Base-by-base conservation (phyloP, 768 basidiomycete species). In the Rhizopogon vulgaris region DNA sequence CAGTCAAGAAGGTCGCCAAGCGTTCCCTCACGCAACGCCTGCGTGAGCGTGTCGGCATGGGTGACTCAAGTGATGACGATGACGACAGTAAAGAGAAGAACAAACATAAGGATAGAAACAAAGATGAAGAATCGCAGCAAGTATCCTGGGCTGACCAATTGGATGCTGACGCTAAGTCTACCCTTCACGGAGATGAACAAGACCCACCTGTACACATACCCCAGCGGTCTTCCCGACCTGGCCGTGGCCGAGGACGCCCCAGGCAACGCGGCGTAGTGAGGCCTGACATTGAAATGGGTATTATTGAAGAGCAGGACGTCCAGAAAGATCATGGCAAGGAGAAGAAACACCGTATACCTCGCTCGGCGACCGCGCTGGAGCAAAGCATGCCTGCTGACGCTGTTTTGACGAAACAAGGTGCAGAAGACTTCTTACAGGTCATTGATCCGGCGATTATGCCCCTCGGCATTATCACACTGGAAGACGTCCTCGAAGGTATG, bases 331-430 rank as follows among this genome's bases (percentile, higher is more conserved):
- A 14, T 9, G 14, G 18, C 45, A 63, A 57, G 43, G 55, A 61
- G 45, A 61, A 59, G 39, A 72, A 56, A 60, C 54, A 58, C 45
- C 63, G 63, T 51, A 61, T 66, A 49, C 56, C 65, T 10, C 66
- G 51, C 46, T 48, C 65, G 32, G 59, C 77, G 63, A 73, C 74
- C 51, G 71, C 69, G 48, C 68, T 82, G 48, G 91, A 92, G 67
- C 91, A 93, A 66, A 85, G 77, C 60, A 90, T 91, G 82, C 91
- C 91, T 41, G 87, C 90, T 37, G 91, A 93, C 69, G 91, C 91
- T 14, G 85, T 92, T 49, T 69, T 94, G 53, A 78, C 82, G 3
- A 83, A 88, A 61, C 79, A 82, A 55, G 79, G 78, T 45, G 90
- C 87, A 32, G 82, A 84, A n/a, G 83, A 87, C 82, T 92, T 93